phyloP scores from a whole-genome alignment of 1,139 yeast genomes.

The Saccharomyces hybrid region DNA sequence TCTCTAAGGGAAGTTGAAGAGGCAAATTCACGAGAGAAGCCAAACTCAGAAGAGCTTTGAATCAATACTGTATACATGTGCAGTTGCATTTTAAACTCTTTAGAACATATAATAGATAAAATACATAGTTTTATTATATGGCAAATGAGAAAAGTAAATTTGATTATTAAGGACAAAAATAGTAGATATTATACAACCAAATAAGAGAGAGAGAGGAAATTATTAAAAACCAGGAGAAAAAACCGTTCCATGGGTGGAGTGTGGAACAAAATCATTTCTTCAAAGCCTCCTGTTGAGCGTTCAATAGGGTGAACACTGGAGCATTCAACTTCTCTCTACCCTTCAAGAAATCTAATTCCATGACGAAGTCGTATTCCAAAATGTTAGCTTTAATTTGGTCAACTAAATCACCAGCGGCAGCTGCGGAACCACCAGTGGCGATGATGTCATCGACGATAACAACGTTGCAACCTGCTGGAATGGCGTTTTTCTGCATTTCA shows the following conservation, averaged over 20 bases:
- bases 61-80: not conserved
- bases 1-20: slow-evolving; percentile 20
- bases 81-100: not conserved
- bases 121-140: not conserved
- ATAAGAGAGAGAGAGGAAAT: not conserved
- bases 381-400: slow-evolving; percentile 59
- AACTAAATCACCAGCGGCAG: slow-evolving; percentile 85
- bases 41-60: not conserved
- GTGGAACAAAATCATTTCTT: not conserved
- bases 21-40: slow-evolving; percentile 7
- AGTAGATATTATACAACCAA: not conserved
- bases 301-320: slow-evolving; percentile 78
- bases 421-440: slow-evolving; percentile 97
- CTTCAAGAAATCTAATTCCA: slow-evolving; percentile 90
- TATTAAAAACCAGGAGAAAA: not conserved
- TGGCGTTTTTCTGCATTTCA: slow-evolving; percentile 79
- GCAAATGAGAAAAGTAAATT: not conserved
- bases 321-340: slow-evolving; percentile 85
- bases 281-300: slow-evolving; percentile 48
- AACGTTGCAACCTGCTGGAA: slow-evolving; percentile 73
- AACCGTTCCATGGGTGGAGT: not conserved
- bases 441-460: slow-evolving; percentile 90
- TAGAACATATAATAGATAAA: not conserved
- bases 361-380: slow-evolving; percentile 73
- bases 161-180: not conserved